These are phyloP conservation scores for Candida caryicola DNA, from an alignment of 805 yeast species.

Conservation along the genomic window DNA sequence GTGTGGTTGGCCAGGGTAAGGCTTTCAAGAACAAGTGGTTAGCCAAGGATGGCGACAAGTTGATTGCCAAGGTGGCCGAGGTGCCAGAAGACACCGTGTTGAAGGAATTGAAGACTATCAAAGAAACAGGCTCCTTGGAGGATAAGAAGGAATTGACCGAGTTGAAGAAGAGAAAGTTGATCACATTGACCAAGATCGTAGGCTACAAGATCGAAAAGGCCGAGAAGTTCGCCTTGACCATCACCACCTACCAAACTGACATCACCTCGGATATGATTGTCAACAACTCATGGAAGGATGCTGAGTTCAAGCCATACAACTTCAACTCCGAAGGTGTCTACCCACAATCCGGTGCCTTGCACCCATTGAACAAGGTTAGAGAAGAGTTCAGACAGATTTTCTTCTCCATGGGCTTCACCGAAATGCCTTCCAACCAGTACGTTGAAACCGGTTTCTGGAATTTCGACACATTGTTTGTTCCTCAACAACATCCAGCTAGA, in stretches of 20 bases:
- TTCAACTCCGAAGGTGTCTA: constrained; percentile 91
- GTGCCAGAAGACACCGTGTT: constrained; percentile 69
- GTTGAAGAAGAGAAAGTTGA: constrained; percentile 90
- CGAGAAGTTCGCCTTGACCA: constrained; percentile 74
- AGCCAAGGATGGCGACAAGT: constrained; percentile 76
- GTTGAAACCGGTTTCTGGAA: constrained; percentile 99
- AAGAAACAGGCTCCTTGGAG: constrained; percentile 50
- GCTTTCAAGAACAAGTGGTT: constrained; percentile 99
- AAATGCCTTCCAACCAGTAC: constrained; percentile 98
- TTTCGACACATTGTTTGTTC: constrained; percentile 93
- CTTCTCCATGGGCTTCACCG: constrained; percentile 97
- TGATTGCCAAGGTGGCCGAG: constrained; percentile 57
- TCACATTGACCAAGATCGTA: constrained; percentile 64
- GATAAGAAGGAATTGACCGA: constrained; percentile 73
- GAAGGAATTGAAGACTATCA: constrained; percentile 55
- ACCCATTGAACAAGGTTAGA: constrained; percentile 93
- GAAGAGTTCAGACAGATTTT: constrained; percentile 97
- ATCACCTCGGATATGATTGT: constrained; percentile 90
- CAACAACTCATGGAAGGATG: constrained; percentile 76
- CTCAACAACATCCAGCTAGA: constrained; percentile 99
- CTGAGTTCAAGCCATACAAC: constrained; percentile 91
- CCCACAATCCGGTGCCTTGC: constrained; percentile 89
- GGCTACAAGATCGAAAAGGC: constrained; percentile 81
- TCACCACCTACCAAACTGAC: constrained; percentile 85
- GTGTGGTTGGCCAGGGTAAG: constrained; percentile 92